A percentile compares a stretch with the other conserved stretches of the same genome.
These are phyloP conservation scores for Colletotrichum karsti DNA, from an alignment of 2,329 filamentous ascomycete genomes.

Conservation along the genomic window DNA sequence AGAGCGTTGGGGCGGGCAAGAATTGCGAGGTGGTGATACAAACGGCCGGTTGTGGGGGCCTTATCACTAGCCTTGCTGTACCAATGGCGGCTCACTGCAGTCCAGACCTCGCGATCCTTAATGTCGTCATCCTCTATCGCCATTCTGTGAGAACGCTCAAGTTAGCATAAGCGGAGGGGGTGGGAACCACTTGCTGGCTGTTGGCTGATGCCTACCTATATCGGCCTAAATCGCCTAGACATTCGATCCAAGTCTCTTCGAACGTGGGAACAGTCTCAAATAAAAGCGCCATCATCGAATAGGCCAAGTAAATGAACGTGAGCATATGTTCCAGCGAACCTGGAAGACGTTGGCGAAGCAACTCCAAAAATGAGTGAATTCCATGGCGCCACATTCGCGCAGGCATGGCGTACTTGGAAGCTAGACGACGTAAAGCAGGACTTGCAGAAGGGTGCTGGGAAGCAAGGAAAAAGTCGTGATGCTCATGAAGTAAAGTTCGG, in stretches of 20 bases:
- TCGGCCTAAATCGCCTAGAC: slow-evolving; percentile 83
- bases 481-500: slow-evolving; percentile 80
- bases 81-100: slow-evolving; percentile 81
- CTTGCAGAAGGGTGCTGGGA: slow-evolving; percentile 85
- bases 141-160: slow-evolving; percentile 69
- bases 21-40: slow-evolving; percentile 91
- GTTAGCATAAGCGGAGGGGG: no score
- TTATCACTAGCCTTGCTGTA: slow-evolving; percentile 84
- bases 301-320: slow-evolving; percentile 87
- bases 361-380: slow-evolving; percentile 85
- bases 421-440: slow-evolving; percentile 71
- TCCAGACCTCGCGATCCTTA: slow-evolving; percentile 82
- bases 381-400: slow-evolving; percentile 94
- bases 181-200: background rate
- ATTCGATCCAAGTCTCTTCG: slow-evolving; percentile 92
- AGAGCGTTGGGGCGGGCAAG: slow-evolving; percentile 74
- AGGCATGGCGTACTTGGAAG: slow-evolving; percentile 89
- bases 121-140: slow-evolving; percentile 87
- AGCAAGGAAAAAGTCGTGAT: slow-evolving; percentile 87
- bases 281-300: slow-evolving; percentile 87
- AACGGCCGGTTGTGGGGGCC: slow-evolving; percentile 76
- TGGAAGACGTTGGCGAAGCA: slow-evolving; percentile 79
- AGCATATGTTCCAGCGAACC: slow-evolving; percentile 88
- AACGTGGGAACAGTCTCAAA: slow-evolving; percentile 88
- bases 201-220: slow-evolving; percentile 55